These are phyloP conservation scores for Gnomoniopsis smithogilvyi DNA, from an alignment of 2,329 filamentous ascomycete species.

Conservation along the genomic window DNA sequence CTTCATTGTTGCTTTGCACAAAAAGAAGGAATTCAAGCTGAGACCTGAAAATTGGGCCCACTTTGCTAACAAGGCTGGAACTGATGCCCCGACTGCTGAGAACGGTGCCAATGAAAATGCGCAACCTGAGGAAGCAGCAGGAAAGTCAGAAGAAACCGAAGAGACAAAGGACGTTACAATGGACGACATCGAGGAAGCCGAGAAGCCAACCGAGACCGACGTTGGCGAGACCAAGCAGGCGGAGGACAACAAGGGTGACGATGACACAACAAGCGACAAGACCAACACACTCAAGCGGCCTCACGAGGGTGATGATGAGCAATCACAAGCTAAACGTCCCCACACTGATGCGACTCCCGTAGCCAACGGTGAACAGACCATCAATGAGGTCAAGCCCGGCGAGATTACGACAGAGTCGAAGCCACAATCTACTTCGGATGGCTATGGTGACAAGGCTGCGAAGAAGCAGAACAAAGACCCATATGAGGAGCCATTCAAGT, in stretches of 20 bases:
- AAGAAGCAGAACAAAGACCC: slow-evolving; percentile 47
- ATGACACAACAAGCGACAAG: neutral
- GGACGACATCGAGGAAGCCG: neutral
- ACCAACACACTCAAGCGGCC: slow-evolving; percentile 12
- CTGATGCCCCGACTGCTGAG: slow-evolving; percentile 9
- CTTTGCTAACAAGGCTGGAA: neutral
- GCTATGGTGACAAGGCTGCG: slow-evolving; percentile 25
- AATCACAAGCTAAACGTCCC: slow-evolving; percentile 12
- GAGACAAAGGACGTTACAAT: neutral
- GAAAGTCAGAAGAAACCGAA: neutral
- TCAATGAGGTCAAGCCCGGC: slow-evolving; percentile 4
- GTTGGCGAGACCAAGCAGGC: slow-evolving; percentile 17
- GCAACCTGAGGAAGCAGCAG: slow-evolving; percentile 6
- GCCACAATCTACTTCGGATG: slow-evolving; percentile 23
- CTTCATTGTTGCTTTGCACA: slow-evolving; percentile 94
- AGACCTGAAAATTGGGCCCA: slow-evolving; percentile 62
- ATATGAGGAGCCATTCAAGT: slow-evolving; percentile 93
- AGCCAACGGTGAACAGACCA: slow-evolving; percentile 5
- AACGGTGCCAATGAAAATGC: neutral
- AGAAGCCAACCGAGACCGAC: neutral
- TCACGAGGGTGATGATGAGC: slow-evolving; percentile 17
- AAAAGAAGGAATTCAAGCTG: slow-evolving; percentile 79
- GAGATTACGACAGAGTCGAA: slow-evolving; percentile 14
- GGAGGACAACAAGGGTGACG: slow-evolving; percentile 16
- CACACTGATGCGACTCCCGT: slow-evolving; percentile 13